Evolutionary conservation across 2,329 filamentous ascomycete species (phyloP), one percentile per base, ranked within the genome.

Genomic region (Fonsecaea multimorphosa): DNA sequence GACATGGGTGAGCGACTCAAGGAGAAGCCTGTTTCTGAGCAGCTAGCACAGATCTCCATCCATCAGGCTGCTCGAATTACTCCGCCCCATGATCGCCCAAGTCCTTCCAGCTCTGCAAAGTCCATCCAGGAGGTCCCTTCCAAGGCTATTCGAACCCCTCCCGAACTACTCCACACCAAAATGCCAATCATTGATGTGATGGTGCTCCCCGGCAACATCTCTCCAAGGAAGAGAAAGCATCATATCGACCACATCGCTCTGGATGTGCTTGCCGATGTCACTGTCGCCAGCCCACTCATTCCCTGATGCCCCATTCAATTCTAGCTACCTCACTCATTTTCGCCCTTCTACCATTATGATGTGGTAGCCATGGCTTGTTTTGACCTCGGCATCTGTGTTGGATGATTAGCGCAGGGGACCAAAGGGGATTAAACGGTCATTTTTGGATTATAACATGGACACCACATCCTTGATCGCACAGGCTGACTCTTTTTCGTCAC

Each of bases 291-390:
- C 63, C 70, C 70, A 36, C 60, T 71, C 40, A 67, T 68, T 51
- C 67, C 69, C 61, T 66, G 52, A 71, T n/a, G 32, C 19, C n/a
- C 19, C 12, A 4, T 40, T 53, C 54, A 22, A 46, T 61, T 57
- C 51, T 40, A 19, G 32, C 24, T 40, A 34, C 27, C 38, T n/a
- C 54, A 64, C 40, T 74, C 68, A 87, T 75, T 87, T 88, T 74
- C 87, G 79, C 57, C 86, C 87, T 73, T 89, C 87, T 2, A 89
- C 86, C 86, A 89, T 89, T 59, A 89, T 82, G 69, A 89, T 85
- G 76, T 89, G 87, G 78, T 89, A 89, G n/a, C 87, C 87, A 76
- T 87, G 85, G 14, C 80, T 80, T 8, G 87, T 88, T 79, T 87
- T 89, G 53, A 83, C 83, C 76, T 89, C 87, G 1, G 76, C 85